Percentiles rank a stretch among this genome's conserved stretches.
phyloP scores from a whole-genome alignment of 441 rosid genomes.

The Aquilaria agallochum region DNA sequence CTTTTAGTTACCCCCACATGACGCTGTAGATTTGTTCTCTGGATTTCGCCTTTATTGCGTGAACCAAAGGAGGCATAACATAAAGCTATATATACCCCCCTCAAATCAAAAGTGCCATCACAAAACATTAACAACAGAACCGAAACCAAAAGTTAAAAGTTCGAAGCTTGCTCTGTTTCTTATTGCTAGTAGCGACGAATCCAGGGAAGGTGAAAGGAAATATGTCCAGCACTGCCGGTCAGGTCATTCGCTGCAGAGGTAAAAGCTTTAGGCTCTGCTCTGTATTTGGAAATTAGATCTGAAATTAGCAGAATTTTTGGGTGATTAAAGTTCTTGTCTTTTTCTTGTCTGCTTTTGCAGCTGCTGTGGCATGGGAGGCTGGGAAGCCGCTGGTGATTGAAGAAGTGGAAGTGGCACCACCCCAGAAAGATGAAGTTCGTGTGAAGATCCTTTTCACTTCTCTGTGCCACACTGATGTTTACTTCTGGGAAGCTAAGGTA shows the following conservation, averaged over 20 bases:
- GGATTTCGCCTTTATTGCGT: no score
- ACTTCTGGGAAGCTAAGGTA: constrained; percentile 63
- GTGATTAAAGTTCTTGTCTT: neutral
- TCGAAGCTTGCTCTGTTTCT: neutral
- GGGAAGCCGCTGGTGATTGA: constrained; percentile 37
- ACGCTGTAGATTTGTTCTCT: no score
- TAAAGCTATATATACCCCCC: neutral
- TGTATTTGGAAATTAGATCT: neutral
- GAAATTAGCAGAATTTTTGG: neutral
- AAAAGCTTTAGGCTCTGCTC: neutral
- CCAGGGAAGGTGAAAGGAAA: neutral
- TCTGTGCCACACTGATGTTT: constrained; percentile 44
- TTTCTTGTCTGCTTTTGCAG: constrained; percentile 10
- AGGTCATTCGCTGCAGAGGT: constrained; percentile 24
- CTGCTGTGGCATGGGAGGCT: constrained; percentile 37
- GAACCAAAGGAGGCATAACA: no score
- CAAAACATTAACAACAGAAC: neutral
- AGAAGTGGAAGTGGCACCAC: constrained; percentile 49
- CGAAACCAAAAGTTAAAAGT: neutral
- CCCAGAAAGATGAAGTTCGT: constrained; percentile 42
- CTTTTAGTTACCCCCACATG: no score
- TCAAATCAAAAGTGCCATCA: neutral
- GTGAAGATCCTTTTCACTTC: constrained; percentile 42
- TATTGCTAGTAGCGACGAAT: neutral
- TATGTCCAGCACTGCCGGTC: constrained; percentile 19